These are phyloP conservation scores for Sesbania bispinosa DNA, from an alignment of 306 rosid species.

Conservation along the genomic window DNA sequence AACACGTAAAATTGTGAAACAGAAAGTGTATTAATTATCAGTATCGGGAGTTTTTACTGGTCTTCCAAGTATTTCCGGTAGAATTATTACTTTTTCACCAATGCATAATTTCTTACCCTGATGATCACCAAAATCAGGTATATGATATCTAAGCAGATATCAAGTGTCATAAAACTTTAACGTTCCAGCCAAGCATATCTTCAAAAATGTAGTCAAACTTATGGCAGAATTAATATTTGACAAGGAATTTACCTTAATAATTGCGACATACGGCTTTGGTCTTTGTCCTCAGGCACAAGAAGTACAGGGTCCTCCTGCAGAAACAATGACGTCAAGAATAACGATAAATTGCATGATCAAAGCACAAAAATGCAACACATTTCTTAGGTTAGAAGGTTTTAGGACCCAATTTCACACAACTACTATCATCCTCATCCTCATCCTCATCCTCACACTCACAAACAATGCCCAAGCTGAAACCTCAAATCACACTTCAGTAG, in stretches of 20 bases:
- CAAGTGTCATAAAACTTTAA: not conserved
- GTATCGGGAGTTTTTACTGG: not conserved
- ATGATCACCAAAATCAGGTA: not conserved
- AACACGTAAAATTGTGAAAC: not conserved
- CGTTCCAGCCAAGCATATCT: not conserved
- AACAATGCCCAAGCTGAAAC: slow-evolving; percentile 12
- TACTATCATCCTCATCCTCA: not conserved
- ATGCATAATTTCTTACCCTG: not conserved
- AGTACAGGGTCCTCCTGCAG: slow-evolving; percentile 96
- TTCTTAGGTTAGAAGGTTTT: not conserved
- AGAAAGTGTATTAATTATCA: not conserved
- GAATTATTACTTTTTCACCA: not conserved
- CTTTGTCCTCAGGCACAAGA: slow-evolving; percentile 65
- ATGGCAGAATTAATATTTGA: slow-evolving; percentile 1
- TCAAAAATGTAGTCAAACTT: not conserved
- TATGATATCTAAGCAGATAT: not conserved
- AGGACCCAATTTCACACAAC: slow-evolving; percentile 16
- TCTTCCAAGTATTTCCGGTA: not conserved
- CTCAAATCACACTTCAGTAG: not conserved
- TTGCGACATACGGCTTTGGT: slow-evolving; percentile 91
- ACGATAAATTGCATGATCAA: not conserved
- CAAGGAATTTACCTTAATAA: slow-evolving; percentile 70
- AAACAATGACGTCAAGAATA: not conserved
- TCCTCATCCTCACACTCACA: too few species aligned
- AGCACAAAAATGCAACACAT: slow-evolving; percentile 2